Base-by-base conservation (phyloP, 2,329 filamentous ascomycete genomes). In the Orbilia blumenaviensis region DNA sequence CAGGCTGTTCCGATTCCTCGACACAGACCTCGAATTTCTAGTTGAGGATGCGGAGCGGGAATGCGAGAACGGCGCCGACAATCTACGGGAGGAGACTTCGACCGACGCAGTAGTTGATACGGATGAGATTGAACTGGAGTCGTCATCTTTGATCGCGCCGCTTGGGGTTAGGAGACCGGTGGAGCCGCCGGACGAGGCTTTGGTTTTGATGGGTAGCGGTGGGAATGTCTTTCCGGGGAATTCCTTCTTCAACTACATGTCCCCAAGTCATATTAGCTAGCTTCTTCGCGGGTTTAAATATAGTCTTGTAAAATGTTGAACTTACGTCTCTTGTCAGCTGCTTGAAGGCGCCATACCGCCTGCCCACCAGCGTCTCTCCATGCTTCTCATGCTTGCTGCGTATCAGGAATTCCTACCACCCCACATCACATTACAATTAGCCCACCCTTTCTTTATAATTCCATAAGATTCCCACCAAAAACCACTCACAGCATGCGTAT, bases 161-260 rank as follows among this genome's bases (percentile, higher is more conserved):
- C 84, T 82, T 27, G 85, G 83, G 9, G 90, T 83, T 21, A 91
- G 82, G 0, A 88, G 86, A 5, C 91, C 85, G 1, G 90, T 89
- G 1, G 89, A 90, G 10, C 52, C 52, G 2, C 52, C 52, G 18
- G 32, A 38, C 1, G 52, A 56, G 88, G 83, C 54, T 29, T 94
- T 96, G 83, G 97, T 97, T 87, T 98, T 98, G 81, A 90, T 90
- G 0, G 95, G 95, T 58, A 98, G 84, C 0, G 93, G 89, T 9
- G 94, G 92, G 1, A 99, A 86, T 4, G 97, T 88, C 81, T 96
- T 96, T 16, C 95, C 95, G 0, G 95, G 95, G 64, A 98, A 86
- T 83, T 99, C 95, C 10, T 90, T 88, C 36, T 92, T 89, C 75
- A 99, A 83, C 78, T 80, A 23, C 2, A 74, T 63, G n/a, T 68